These are phyloP conservation scores for Epichloe sibirici DNA, from an alignment of 2,329 filamentous ascomycete genomes.

Conservation along the genomic window DNA sequence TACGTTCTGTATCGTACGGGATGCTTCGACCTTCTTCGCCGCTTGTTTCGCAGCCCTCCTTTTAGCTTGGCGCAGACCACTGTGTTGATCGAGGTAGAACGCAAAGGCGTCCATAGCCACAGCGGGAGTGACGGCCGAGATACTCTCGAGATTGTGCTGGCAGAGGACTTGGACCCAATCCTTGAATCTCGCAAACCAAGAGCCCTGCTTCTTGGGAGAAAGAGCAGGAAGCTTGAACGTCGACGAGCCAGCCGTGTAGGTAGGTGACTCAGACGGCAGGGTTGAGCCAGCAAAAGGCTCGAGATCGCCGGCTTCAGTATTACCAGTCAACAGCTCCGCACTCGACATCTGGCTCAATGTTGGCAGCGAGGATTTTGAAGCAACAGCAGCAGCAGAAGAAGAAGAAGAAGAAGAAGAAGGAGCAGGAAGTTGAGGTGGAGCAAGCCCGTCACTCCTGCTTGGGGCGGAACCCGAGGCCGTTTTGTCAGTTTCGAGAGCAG, in stretches of 20 bases:
- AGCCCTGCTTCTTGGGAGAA: slow-evolving; percentile 15
- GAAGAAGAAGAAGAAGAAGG: background rate
- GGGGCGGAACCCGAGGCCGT: background rate
- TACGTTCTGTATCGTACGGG: slow-evolving; percentile 13
- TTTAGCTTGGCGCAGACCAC: slow-evolving; percentile 18
- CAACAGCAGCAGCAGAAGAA: background rate
- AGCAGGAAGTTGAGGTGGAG: background rate
- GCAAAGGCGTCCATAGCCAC: slow-evolving; percentile 16
- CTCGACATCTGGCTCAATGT: background rate
- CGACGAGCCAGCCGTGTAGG: slow-evolving; percentile 11
- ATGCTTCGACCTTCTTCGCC: slow-evolving; percentile 14
- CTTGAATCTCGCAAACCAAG: slow-evolving; percentile 23
- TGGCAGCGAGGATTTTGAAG: background rate
- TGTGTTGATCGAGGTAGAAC: slow-evolving; percentile 19
- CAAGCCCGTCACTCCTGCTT: background rate
- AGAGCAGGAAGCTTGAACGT: slow-evolving; percentile 18
- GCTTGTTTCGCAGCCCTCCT: slow-evolving; percentile 21
- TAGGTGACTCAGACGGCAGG: slow-evolving; percentile 11
- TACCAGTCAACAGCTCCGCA: background rate
- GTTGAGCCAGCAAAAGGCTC: slow-evolving; percentile 6
- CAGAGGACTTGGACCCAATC: slow-evolving; percentile 23
- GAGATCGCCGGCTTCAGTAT: background rate
- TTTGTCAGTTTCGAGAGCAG: slow-evolving; percentile 6
- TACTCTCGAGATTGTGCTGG: slow-evolving; percentile 13
- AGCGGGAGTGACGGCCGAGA: slow-evolving; percentile 12